Evolutionary conservation across 2,329 filamentous ascomycete species (phyloP), one percentile per base, ranked within the genome.

Genomic region (Teratosphaeria viscida): DNA sequence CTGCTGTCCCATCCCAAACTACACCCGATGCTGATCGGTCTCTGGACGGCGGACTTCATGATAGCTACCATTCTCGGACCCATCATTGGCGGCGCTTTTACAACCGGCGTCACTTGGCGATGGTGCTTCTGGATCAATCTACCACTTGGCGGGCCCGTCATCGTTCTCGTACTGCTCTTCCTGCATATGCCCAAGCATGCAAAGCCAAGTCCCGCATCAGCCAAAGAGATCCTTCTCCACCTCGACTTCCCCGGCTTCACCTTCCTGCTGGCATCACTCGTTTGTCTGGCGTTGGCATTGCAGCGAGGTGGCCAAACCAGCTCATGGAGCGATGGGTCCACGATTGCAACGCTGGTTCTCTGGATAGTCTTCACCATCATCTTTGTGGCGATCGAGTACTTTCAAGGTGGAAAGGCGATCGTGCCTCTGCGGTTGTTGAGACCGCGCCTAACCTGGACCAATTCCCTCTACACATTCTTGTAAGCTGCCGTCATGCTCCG

Each of bases 281-380:
- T 69, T 3, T 82, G 75, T 71, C 71, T 63, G 68, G 72, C 66
- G 70, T 75, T 69, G 63, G 81, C 67, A 68, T 71, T 64, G 74
- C 76, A 82, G 61, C 74, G 81, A 52, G 74, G 74, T 5, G 79
- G 79, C 5, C 71, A 70, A 1, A 74, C 68, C 1, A 62, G 82
- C 53, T 54, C 68, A 2, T 73, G 71, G 71, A 63, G 59, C 4
- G 59, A 66, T 43, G 61, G 61, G 27, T 55, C 57, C 23, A 63
- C 72, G 19, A 64, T 60, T 47, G 68, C 65, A 23, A 35, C 19
- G 6, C n/a, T 58, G 4, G n/a, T 37, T 10, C 19, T 19, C 43
- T 54, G 32, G n/a, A 49, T 19, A n/a, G 12, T 37, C 39, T 16
- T 52, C 47, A 16, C 54, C 7, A 14, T 27, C 16, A 23, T 37